A percentile compares a stretch with the other conserved stretches of the same genome.
Evolutionary conservation across 495 filamentous ascomycete species (phyloP).

Genomic region (Penicillium dipodomyicola): DNA sequence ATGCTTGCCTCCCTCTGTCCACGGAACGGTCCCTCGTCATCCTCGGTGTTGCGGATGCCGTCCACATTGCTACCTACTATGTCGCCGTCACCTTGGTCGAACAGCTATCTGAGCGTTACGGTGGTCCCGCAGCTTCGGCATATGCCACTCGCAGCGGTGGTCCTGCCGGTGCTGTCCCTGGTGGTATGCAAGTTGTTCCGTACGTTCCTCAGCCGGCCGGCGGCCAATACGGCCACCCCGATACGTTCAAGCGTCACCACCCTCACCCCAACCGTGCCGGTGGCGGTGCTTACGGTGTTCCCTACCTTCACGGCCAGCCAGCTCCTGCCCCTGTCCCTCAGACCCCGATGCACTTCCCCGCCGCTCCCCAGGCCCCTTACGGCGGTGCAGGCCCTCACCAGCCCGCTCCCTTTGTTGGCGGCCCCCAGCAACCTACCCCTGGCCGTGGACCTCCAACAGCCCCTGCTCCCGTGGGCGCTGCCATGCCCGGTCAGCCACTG

Average conservation of each 20-base stretch:
- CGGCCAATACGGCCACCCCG: constrained; percentile 87
- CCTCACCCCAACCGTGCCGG: constrained; percentile 63
- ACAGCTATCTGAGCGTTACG: constrained; percentile 93
- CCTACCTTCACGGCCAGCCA: constrained; percentile 65
- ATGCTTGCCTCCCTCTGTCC: constrained; percentile 87
- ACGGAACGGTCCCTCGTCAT: constrained; percentile 96
- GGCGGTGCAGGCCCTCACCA: constrained; percentile 75
- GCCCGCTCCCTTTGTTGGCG: constrained; percentile 58
- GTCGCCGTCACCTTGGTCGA: constrained; percentile 94
- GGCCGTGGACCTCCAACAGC: constrained; percentile 48
- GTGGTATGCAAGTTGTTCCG: constrained; percentile 95
- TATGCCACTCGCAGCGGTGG: constrained; percentile 95
- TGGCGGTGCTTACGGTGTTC: constrained; percentile 65
- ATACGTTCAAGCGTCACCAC: constrained; percentile 72
- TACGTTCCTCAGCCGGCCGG: constrained; percentile 90
- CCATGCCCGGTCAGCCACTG: constrained; percentile 79
- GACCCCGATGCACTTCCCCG: constrained; percentile 69
- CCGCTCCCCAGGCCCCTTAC: constrained; percentile 65
- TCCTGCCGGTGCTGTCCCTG: constrained; percentile 86
- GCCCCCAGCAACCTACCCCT: constrained; percentile 59
- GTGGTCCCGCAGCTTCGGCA: constrained; percentile 90
- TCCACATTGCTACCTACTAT: constrained; percentile 98
- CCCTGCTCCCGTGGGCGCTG: constrained; percentile 66
- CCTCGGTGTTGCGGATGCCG: constrained; percentile 85
- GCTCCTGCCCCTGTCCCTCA: constrained; percentile 61